phyloP scores from a whole-genome alignment of 108 stramenopile genomes.

The Skeletonema tropicum region DNA sequence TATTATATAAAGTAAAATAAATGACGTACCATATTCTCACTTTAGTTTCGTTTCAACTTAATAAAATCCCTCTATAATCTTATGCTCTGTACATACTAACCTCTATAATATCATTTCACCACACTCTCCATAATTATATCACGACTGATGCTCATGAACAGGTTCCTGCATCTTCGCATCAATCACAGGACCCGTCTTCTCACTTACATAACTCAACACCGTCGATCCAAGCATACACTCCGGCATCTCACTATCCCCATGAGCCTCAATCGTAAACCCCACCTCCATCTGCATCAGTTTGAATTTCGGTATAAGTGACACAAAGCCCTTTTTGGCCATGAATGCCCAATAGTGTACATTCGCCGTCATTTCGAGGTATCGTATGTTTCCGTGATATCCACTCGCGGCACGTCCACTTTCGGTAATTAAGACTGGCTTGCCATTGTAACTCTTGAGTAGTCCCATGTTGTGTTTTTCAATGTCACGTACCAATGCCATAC shows the following conservation, averaged over 20 bases:
- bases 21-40: no score
- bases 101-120: background rate
- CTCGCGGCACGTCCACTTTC: conserved; percentile 49
- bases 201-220: conserved; percentile 43
- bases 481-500: conserved; percentile 56
- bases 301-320: conserved; percentile 59
- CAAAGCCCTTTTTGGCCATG: conserved; percentile 71
- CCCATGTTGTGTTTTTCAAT: conserved; percentile 55
- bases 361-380: conserved; percentile 60
- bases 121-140: no score
- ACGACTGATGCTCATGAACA: conserved; percentile 50
- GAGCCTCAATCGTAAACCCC: conserved; percentile 69
- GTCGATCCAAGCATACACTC: conserved; percentile 66
- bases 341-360: conserved; percentile 63
- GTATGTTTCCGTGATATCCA: conserved; percentile 43
- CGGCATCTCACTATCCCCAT: conserved; percentile 62
- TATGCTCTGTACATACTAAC: background rate
- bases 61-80: background rate
- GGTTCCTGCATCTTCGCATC: conserved; percentile 44
- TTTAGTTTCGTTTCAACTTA: background rate
- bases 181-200: conserved; percentile 46
- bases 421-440: conserved; percentile 73
- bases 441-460: conserved; percentile 61
- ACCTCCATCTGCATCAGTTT: conserved; percentile 64
- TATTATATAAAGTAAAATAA: no score